phyloP scores from a whole-genome alignment of 768 basidiomycete genomes.

The Cyathus striatus region DNA sequence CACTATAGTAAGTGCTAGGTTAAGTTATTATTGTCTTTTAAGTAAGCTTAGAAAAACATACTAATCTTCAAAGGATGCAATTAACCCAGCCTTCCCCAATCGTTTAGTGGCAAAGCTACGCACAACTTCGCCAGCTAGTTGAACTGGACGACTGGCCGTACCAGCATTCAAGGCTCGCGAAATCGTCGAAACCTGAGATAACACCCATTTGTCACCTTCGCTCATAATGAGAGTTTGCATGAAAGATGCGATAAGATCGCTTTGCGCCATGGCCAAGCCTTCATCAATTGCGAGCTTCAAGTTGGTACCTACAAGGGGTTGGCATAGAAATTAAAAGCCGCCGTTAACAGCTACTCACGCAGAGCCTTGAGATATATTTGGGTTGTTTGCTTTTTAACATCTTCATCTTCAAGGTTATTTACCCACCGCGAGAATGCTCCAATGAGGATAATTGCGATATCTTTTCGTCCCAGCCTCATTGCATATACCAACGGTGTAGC shows the following conservation, averaged over 20 bases:
- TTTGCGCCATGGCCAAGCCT: conserved; percentile 75
- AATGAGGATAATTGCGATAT: conserved; percentile 81
- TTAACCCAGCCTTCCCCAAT: conserved; percentile 69
- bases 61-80: conserved; percentile 90
- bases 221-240: conserved; percentile 95
- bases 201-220: conserved; percentile 91
- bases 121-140: conserved; percentile 69
- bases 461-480: conserved; percentile 78
- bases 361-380: conserved; percentile 72
- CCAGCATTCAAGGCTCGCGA: conserved; percentile 67
- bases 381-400: conserved; percentile 65
- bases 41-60: conserved; percentile 29
- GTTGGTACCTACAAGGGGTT: conserved; percentile 51
- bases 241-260: conserved; percentile 86
- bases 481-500: conserved; percentile 89
- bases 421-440: conserved; percentile 92
- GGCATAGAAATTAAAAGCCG: neutral
- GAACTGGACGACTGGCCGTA: conserved; percentile 68
- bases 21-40: conserved; percentile 2
- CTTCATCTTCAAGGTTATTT: conserved; percentile 81
- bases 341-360: conserved; percentile 60
- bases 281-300: conserved; percentile 91
- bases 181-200: conserved; percentile 60
- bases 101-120: conserved; percentile 85
- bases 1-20: conserved; percentile 31